Evolutionary conservation across 23 red algal species (phyloP).

Genomic region (Pyropia haitanensis): DNA sequence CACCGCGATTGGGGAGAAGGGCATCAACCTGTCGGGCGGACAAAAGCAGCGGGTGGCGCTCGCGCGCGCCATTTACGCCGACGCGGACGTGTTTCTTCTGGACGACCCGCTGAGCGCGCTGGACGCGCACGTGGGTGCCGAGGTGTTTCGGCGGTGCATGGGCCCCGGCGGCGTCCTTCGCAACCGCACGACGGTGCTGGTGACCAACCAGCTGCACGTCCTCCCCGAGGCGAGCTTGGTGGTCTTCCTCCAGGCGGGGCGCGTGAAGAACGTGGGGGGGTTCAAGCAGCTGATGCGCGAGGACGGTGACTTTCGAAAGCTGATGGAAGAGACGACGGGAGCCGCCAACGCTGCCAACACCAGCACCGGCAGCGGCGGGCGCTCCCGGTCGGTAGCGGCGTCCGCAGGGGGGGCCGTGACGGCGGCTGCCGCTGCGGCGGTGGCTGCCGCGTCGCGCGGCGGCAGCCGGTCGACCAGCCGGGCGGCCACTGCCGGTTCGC

Average conservation of each 20-base stretch:
- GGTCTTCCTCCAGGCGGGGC: constrained; percentile 14
- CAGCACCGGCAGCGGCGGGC: no score
- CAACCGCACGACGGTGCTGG: constrained; percentile 49
- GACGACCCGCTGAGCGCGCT: constrained; percentile 88
- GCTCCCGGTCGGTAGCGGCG: neutral
- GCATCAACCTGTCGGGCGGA: constrained; percentile 87
- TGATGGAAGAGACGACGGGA: constrained; percentile 5
- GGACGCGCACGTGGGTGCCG: constrained; percentile 72
- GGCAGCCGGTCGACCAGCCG: no score
- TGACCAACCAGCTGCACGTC: constrained; percentile 73
- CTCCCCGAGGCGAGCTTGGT: constrained; percentile 39
- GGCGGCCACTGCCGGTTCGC: no score
- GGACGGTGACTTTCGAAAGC: constrained; percentile 2
- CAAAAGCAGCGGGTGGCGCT: constrained; percentile 70
- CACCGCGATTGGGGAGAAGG: constrained; percentile 88
- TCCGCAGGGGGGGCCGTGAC: neutral
- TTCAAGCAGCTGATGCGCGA: constrained; percentile 5
- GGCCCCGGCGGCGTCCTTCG: constrained; percentile 22
- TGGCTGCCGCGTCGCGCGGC: neutral
- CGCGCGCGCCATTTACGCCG: constrained; percentile 61
- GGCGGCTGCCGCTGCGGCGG: neutral
- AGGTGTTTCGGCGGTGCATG: constrained; percentile 56
- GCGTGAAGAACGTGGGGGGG: constrained; percentile 2
- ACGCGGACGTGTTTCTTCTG: constrained; percentile 63
- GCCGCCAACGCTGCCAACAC: neutral